Evolutionary conservation across 306 rosid genomes (phyloP).

Genomic region (Arachis hypogaea): DNA sequence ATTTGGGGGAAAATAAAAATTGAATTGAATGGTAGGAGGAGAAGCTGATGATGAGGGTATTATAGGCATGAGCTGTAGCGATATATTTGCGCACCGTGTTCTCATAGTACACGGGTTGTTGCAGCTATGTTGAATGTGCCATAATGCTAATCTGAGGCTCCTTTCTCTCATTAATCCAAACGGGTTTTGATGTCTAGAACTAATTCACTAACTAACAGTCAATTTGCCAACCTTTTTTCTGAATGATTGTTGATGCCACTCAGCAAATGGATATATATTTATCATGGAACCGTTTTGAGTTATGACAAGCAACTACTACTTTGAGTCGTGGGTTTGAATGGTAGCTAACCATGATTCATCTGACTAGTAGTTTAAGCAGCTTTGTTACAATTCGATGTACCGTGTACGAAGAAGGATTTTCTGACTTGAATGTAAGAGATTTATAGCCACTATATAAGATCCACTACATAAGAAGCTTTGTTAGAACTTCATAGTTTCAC

Average conservation of each 20-base stretch:
- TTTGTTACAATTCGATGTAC: too few species aligned
- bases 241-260: too few species aligned
- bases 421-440: background rate
- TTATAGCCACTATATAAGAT: background rate
- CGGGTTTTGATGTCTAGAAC: too few species aligned
- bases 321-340: conserved; percentile 46
- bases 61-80: conserved; percentile 54
- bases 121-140: conserved; percentile 74
- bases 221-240: too few species aligned
- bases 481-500: background rate
- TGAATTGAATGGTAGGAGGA: background rate
- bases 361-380: conserved; percentile 46
- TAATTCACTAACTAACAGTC: too few species aligned
- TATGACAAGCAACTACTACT: background rate
- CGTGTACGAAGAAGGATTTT: background rate
- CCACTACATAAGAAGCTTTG: too few species aligned
- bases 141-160: conserved; percentile 82
- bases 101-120: conserved; percentile 55
- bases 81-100: conserved; percentile 61
- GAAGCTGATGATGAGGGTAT: conserved; percentile 49
- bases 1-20: conserved; percentile 18
- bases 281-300: too few species aligned
- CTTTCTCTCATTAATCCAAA: too few species aligned
- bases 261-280: too few species aligned
- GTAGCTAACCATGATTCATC: conserved; percentile 16